A percentile compares a stretch with the other conserved stretches of the same genome.
Conservation (phyloP, 2,329 filamentous ascomycete genomes). For the Emergomyces africanus region DNA sequence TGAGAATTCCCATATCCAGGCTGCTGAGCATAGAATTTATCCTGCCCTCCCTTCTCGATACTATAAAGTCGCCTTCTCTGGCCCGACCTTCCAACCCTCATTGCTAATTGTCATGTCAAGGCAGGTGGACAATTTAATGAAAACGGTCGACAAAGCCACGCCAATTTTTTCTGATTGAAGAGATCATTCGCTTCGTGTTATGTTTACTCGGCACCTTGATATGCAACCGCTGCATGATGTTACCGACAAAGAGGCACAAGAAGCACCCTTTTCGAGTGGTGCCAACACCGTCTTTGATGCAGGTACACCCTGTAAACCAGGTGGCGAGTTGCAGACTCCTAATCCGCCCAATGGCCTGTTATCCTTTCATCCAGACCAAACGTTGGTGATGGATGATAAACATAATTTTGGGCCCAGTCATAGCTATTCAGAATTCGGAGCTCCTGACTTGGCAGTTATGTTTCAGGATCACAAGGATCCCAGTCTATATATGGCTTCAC, state of each 20-base stretch:
- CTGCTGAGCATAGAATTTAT: not conserved
- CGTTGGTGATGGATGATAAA: constrained; percentile 3
- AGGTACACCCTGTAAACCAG: constrained; percentile 7
- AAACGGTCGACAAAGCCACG: constrained; percentile 11
- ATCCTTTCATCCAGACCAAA: constrained; percentile 14
- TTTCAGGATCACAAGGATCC: constrained; percentile 12
- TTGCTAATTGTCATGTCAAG: constrained; percentile 2
- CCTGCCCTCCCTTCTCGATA: not conserved
- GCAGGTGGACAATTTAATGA: constrained; percentile 6
- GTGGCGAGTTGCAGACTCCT: constrained; percentile 7
- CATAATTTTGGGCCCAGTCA: constrained; percentile 8
- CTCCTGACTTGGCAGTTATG: constrained; percentile 10
- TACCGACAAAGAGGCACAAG: constrained; percentile 33
- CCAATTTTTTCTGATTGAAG: constrained; percentile 21
- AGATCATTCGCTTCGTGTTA: constrained; percentile 44
- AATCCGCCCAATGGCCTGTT: constrained; percentile 20
- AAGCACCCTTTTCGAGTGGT: constrained; percentile 20
- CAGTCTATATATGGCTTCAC: constrained; percentile 17
- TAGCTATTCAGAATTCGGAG: constrained; percentile 5
- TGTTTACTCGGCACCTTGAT: constrained; percentile 53
- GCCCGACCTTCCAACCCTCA: not conserved
- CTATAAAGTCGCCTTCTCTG: constrained; percentile 2
- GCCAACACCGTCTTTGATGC: constrained; percentile 10
- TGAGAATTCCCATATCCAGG: not conserved
- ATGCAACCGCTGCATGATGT: constrained; percentile 41